Evolutionary conservation across 2,329 filamentous ascomycete genomes (phyloP), one percentile per base, ranked within the genome.

Genomic region (Cryphonectria japonica): DNA sequence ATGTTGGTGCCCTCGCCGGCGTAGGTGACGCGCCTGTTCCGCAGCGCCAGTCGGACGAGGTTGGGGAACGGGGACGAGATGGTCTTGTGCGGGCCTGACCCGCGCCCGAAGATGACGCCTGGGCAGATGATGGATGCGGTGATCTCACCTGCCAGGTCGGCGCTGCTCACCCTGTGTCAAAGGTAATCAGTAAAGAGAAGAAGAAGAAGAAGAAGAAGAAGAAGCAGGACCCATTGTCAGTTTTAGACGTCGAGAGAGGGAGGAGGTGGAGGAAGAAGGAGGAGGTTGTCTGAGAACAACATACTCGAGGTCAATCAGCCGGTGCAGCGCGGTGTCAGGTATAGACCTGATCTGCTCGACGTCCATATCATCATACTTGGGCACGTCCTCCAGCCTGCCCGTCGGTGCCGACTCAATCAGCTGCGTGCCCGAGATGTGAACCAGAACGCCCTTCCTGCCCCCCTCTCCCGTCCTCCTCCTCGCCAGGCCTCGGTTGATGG

Each of bases 381-480:
- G 68, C 41, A 66, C 63, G 6, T 54, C 39, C 54, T 67, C 62
- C 16, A 63, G 29, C 26, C n/a, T 62, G 41, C 43, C 64, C 2
- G 69, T 67, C 26, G 69, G 29, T 26, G 26, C 67, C 37, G 63
- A 57, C 69, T 63, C 57, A n/a, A 67, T 67, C 29, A 68, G 67
- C 57, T 68, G 67, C 26, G 67, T 68, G 34, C 67, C 67, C 14
- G 57, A 62, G 57, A 68, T 34, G 59, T 68, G 59, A 16, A 68
- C 57, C 29, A 68, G 22, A 5, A 63, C 59, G 43, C 67, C 67
- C 32, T 29, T 19, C 43, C 13, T 62, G 2, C 41, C 22, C 19
- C 26, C 26, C 13, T 5, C 8, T 9, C 2, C 29, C 57, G 26
- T 22, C 29, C 32, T 63, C 1, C 57, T 59, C 67, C 39, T 62